These are phyloP conservation scores for Cladobotryum protrusum DNA, from an alignment of 2,329 filamentous ascomycete species.

Conservation along the genomic window DNA sequence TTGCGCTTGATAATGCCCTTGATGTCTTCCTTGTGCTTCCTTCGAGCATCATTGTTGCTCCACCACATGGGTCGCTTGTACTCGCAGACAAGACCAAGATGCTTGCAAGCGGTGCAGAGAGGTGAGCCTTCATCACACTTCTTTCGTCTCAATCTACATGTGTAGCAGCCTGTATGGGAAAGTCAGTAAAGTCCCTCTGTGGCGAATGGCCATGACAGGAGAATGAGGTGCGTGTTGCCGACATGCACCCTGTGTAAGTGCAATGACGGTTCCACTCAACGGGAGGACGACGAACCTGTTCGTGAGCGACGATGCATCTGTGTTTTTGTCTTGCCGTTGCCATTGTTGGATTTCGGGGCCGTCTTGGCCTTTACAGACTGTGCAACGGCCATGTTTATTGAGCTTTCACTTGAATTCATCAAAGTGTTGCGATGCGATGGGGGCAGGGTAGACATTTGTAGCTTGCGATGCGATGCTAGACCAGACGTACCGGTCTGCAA, in stretches of 20 bases:
- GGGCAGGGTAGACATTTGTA: slow-evolving; percentile 61
- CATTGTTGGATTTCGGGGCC: slow-evolving; percentile 47
- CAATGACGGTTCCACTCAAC: too few relatives aligned
- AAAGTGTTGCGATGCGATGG: slow-evolving; percentile 50
- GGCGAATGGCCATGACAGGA: too few relatives aligned
- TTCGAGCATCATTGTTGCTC: slow-evolving; percentile 83
- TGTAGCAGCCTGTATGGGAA: slow-evolving; percentile 53
- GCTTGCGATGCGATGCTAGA: slow-evolving; percentile 23
- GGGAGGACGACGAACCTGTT: slow-evolving; percentile 63
- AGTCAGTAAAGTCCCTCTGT: background rate
- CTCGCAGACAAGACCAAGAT: slow-evolving; percentile 81
- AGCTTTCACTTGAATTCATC: slow-evolving; percentile 39
- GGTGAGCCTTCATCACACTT: slow-evolving; percentile 63
- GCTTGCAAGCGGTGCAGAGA: slow-evolving; percentile 59
- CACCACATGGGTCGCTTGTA: slow-evolving; percentile 98
- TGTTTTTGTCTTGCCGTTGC: slow-evolving; percentile 59
- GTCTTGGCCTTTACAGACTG: slow-evolving; percentile 53
- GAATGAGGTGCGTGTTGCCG: too few relatives aligned
- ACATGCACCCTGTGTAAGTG: too few relatives aligned
- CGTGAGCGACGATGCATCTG: slow-evolving; percentile 93
- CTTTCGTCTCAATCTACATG: slow-evolving; percentile 60
- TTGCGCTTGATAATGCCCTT: slow-evolving; percentile 97
- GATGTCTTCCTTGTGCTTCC: slow-evolving; percentile 86
- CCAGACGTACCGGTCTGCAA: slow-evolving; percentile 14
- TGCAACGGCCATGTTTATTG: slow-evolving; percentile 57